phyloP scores from a whole-genome alignment of 495 filamentous ascomycete species.

The Stereocaulon alpinum region DNA sequence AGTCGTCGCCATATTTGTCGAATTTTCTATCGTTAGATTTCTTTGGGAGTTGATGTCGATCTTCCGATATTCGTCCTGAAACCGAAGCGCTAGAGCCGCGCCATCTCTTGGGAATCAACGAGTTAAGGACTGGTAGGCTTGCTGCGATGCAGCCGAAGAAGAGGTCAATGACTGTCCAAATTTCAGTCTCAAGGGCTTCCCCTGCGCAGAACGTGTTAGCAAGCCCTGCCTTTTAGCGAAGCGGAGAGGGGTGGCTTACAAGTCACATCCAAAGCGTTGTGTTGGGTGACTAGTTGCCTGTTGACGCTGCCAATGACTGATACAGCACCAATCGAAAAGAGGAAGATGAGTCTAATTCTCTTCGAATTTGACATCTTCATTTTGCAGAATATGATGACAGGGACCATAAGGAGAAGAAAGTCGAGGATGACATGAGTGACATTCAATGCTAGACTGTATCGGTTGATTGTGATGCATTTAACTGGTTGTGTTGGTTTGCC shows the following conservation, averaged over 20 bases:
- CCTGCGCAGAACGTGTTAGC: neutral
- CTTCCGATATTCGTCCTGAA: neutral
- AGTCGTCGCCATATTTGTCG: neutral
- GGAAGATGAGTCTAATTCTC: neutral
- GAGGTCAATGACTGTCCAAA: slow-evolving; percentile 5
- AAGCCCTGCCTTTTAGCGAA: no score
- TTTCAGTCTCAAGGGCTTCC: neutral
- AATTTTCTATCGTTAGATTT: neutral
- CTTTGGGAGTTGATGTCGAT: neutral
- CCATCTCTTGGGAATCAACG: slow-evolving; percentile 2
- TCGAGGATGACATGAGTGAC: neutral
- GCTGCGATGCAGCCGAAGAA: slow-evolving; percentile 12
- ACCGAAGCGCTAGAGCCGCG: neutral
- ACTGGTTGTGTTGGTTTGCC: neutral
- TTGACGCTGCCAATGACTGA: slow-evolving; percentile 2
- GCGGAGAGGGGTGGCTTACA: neutral
- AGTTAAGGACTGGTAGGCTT: slow-evolving; percentile 2
- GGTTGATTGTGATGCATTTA: neutral
- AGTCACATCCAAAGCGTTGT: neutral
- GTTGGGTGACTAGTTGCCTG: neutral
- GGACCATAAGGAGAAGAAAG: neutral
- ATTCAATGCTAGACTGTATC: neutral
- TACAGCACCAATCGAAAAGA: slow-evolving; percentile 1
- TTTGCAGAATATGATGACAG: neutral
- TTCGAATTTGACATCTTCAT: neutral